phyloP scores from a whole-genome alignment of 495 filamentous ascomycete genomes.

The Aspergillus funiculosus region DNA sequence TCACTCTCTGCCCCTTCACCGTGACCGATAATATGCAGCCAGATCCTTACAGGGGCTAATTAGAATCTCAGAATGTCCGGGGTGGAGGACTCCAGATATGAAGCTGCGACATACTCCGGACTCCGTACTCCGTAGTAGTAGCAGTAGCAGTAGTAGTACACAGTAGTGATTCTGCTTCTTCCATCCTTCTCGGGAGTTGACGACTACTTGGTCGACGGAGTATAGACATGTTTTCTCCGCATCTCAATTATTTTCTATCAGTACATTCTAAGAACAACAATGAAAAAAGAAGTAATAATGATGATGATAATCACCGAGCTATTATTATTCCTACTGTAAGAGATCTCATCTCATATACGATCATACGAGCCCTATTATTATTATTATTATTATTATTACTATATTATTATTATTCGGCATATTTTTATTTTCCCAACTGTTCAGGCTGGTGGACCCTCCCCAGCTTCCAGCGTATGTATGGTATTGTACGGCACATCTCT shows the following conservation, averaged over 20 bases:
- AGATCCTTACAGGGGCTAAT: background rate
- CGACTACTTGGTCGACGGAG: too few species aligned
- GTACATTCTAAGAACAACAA: too few species aligned
- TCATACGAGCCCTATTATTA: too few species aligned
- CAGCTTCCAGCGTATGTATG: constrained; percentile 8
- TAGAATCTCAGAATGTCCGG: too few species aligned
- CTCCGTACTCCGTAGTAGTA: constrained; percentile 7
- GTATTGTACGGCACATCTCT: constrained; percentile 4
- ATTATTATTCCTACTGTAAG: too few species aligned
- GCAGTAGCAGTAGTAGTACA: background rate
- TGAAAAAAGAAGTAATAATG: too few species aligned
- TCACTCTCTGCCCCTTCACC: background rate
- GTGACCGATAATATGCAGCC: constrained; percentile 3
- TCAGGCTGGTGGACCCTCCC: constrained; percentile 7
- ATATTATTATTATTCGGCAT: constrained; percentile 6
- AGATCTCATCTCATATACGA: too few species aligned
- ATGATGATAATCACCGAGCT: too few species aligned
- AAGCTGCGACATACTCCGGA: constrained; percentile 16
- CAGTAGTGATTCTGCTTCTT: background rate
- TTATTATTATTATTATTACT: too few species aligned
- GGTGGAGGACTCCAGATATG: too few species aligned
- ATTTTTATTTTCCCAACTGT: constrained; percentile 11
- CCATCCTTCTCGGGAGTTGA: background rate
- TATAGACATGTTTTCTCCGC: too few species aligned
- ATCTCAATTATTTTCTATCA: too few species aligned